A percentile compares a stretch with the other conserved stretches of the same genome.
phyloP scores from a whole-genome alignment of 2,329 filamentous ascomycete genomes.

The Nothophoma quercina region DNA sequence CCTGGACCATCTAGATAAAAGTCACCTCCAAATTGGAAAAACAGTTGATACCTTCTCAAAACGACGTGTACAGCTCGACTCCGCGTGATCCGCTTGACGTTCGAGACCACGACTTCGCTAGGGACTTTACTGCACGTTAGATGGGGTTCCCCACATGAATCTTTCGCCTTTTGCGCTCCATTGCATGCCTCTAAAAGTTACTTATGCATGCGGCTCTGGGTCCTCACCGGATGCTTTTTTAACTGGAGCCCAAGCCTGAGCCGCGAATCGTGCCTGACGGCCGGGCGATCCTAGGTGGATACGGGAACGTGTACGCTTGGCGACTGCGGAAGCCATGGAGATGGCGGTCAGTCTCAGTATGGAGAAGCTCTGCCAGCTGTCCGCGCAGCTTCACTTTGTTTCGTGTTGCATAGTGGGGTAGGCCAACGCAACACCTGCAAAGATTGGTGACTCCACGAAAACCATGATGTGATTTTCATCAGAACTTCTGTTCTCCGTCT shows the following conservation, averaged over 20 bases:
- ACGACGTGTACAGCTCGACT: background rate
- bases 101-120: constrained; percentile 12
- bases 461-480: constrained; percentile 2
- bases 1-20: constrained; percentile 16
- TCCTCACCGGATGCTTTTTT: constrained; percentile 28
- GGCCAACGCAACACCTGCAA: constrained; percentile 16
- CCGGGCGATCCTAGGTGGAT: constrained; percentile 23
- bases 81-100: background rate
- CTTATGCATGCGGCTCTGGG: constrained; percentile 21
- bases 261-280: constrained; percentile 19
- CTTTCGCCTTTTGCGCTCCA: constrained; percentile 10
- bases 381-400: constrained; percentile 16
- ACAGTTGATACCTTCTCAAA: constrained; percentile 27
- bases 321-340: constrained; percentile 11
- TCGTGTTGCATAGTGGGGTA: constrained; percentile 13
- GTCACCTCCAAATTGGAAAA: constrained; percentile 24
- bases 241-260: constrained; percentile 16
- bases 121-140: constrained; percentile 16
- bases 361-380: constrained; percentile 20
- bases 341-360: constrained; percentile 20
- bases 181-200: constrained; percentile 15
- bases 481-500: constrained; percentile 12
- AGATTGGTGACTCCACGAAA: constrained; percentile 1
- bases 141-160: constrained; percentile 18
- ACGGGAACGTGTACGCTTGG: constrained; percentile 17